These are phyloP conservation scores for Tetracentron sinense DNA, from an alignment of 164 flowering plant genomes.

Conservation along the genomic window DNA sequence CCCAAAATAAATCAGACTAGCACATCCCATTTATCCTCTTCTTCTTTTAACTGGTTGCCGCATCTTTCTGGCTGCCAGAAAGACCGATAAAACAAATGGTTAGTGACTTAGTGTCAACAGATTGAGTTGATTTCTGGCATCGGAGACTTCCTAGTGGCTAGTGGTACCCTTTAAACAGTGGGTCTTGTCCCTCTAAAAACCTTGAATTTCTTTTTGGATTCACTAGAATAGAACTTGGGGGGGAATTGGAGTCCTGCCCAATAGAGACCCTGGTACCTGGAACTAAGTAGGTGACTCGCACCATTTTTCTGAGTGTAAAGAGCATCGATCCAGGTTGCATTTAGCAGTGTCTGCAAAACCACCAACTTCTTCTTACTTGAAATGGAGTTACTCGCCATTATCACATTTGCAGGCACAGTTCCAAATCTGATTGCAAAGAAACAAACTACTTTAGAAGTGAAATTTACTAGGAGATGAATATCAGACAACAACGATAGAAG, in stretches of 20 bases:
- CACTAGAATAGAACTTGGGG: background rate
- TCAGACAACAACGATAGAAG: background rate
- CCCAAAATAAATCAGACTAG: background rate
- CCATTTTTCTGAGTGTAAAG: slow-evolving; percentile 16
- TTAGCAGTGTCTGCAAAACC: slow-evolving; percentile 23
- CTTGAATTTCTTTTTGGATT: no score
- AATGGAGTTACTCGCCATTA: slow-evolving; percentile 32
- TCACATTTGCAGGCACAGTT: slow-evolving; percentile 32
- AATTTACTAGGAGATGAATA: background rate
- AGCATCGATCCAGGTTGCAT: slow-evolving; percentile 21
- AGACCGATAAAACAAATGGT: no score
- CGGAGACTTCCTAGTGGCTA: background rate
- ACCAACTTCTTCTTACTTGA: slow-evolving; percentile 17
- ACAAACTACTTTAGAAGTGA: background rate
- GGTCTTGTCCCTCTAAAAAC: background rate
- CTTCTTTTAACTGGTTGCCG: background rate
- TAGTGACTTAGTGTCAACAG: no score
- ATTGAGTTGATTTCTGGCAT: background rate
- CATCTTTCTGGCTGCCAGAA: background rate
- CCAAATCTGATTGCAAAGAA: slow-evolving; percentile 28
- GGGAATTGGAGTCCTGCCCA: background rate
- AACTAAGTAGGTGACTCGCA: slow-evolving; percentile 21
- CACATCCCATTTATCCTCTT: background rate
- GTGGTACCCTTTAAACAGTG: background rate
- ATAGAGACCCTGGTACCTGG: slow-evolving; percentile 22